A percentile compares a stretch with the other conserved stretches of the same genome.
Evolutionary conservation across 1,284 basidiomycete species (phyloP).

Genomic region (Pholiota adiposa): DNA sequence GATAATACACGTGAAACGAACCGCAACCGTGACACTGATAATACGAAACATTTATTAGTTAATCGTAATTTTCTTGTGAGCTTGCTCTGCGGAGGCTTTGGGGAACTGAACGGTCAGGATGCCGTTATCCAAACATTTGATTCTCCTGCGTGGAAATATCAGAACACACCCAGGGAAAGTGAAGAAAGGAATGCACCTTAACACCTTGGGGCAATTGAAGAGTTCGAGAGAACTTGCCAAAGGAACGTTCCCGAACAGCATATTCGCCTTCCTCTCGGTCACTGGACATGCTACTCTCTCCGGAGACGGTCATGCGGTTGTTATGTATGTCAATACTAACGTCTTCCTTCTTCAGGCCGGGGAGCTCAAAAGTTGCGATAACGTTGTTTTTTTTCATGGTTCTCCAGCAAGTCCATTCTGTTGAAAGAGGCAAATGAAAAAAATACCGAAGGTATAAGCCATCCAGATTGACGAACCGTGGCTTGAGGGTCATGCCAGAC

Average conservation of each 20-base stretch:
- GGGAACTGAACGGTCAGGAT: conserved; percentile 12
- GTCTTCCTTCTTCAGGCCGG: conserved; percentile 44
- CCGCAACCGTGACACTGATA: too few relatives aligned
- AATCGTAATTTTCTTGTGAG: conserved; percentile 19
- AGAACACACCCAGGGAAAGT: neutral
- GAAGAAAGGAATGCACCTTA: conserved; percentile 28
- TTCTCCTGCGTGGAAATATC: neutral
- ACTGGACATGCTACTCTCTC: conserved; percentile 27
- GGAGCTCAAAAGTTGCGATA: conserved; percentile 47
- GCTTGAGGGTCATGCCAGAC: conserved; percentile 6
- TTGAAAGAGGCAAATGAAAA: neutral
- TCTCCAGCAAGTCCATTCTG: conserved; percentile 37
- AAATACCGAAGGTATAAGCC: neutral
- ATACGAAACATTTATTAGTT: too few relatives aligned
- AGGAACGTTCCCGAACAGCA: conserved; percentile 37
- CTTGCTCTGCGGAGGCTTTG: conserved; percentile 13
- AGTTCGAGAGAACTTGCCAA: conserved; percentile 39
- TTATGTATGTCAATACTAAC: conserved; percentile 42
- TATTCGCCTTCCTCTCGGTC: conserved; percentile 33
- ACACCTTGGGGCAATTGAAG: conserved; percentile 40
- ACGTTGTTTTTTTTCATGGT: conserved; percentile 37
- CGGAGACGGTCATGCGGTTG: conserved; percentile 39
- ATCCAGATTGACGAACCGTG: conserved; percentile 12
- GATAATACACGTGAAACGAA: too few relatives aligned
- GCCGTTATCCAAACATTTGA: neutral